A percentile compares a stretch with the other conserved stretches of the same genome.
phyloP scores from a whole-genome alignment of 208 protist genomes.

The Acanthamoeba healyi region DNA sequence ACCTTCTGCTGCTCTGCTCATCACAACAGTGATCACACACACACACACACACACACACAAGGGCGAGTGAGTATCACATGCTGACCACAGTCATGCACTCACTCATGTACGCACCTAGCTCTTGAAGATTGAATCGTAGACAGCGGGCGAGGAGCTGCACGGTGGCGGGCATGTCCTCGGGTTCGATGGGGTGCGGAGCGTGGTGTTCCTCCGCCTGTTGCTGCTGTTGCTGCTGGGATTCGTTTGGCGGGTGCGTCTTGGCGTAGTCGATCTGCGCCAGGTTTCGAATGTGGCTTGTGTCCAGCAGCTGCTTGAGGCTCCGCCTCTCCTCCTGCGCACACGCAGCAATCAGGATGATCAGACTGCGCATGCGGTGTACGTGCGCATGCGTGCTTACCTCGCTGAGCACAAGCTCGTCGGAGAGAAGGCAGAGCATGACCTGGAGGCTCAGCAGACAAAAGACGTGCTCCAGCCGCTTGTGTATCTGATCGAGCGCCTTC shows the following conservation, averaged over 20 bases:
- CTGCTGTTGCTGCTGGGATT: neutral
- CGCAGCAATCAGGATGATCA: too few relatives aligned
- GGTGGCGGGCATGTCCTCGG: slow-evolving; percentile 6
- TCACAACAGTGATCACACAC: neutral
- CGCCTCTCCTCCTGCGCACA: neutral
- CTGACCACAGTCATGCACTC: neutral
- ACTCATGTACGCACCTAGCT: neutral
- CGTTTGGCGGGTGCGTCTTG: neutral
- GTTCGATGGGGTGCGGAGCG: slow-evolving; percentile 2
- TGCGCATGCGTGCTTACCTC: too few relatives aligned
- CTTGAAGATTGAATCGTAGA: slow-evolving; percentile 30
- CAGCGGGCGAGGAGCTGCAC: neutral
- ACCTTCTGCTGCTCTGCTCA: slow-evolving; percentile 33
- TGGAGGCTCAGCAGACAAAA: slow-evolving; percentile 32
- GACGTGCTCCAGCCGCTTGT: neutral
- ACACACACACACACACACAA: neutral
- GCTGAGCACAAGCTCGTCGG: slow-evolving; percentile 10
- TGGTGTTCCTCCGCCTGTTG: neutral
- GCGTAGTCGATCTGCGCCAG: neutral
- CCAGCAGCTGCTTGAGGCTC: slow-evolving; percentile 29
- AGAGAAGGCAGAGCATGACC: slow-evolving; percentile 43
- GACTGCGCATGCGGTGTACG: neutral
- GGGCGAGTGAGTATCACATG: too few relatives aligned
- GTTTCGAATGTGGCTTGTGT: slow-evolving; percentile 4
- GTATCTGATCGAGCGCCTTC: neutral